phyloP scores from a whole-genome alignment of 2,329 filamentous ascomycete genomes.

The Cryphonectria naterciae region DNA sequence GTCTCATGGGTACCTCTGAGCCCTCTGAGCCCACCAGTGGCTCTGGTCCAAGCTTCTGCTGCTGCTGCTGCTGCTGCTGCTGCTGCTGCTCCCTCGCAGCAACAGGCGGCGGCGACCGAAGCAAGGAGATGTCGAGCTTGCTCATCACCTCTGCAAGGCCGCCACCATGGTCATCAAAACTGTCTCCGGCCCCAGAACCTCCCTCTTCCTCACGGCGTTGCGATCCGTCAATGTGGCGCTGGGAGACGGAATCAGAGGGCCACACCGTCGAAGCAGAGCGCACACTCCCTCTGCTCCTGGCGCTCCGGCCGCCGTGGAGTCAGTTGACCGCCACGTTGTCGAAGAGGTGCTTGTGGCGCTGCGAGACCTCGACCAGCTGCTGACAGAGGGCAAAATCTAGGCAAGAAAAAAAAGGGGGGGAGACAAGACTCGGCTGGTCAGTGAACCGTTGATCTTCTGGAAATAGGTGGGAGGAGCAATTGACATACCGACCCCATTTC shows the following conservation, averaged over 20 bases:
- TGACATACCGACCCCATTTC: constrained; percentile 67
- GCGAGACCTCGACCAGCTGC: constrained; percentile 83
- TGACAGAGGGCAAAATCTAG: constrained; percentile 76
- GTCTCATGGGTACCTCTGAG: background rate
- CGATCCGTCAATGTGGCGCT: constrained; percentile 5
- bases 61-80: background rate
- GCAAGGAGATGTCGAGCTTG: constrained; percentile 18
- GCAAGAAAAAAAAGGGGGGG: no score
- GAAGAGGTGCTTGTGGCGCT: constrained; percentile 81
- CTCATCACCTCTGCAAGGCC: constrained; percentile 14
- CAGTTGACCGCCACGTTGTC: constrained; percentile 51
- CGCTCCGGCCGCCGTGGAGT: constrained; percentile 8
- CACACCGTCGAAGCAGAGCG: constrained; percentile 14
- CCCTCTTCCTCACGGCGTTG: background rate
- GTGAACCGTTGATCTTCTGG: background rate
- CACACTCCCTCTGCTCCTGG: constrained; percentile 17
- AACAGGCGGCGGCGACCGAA: background rate
- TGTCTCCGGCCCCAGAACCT: background rate
- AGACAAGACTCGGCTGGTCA: background rate
- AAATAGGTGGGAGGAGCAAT: background rate
- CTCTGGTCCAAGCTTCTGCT: background rate
- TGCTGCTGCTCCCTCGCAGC: background rate
- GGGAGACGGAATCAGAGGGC: constrained; percentile 25
- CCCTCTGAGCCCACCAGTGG: background rate
- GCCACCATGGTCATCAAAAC: background rate